These are phyloP conservation scores for Collybia mongolica DNA, from an alignment of 768 basidiomycete genomes.

Conservation along the genomic window DNA sequence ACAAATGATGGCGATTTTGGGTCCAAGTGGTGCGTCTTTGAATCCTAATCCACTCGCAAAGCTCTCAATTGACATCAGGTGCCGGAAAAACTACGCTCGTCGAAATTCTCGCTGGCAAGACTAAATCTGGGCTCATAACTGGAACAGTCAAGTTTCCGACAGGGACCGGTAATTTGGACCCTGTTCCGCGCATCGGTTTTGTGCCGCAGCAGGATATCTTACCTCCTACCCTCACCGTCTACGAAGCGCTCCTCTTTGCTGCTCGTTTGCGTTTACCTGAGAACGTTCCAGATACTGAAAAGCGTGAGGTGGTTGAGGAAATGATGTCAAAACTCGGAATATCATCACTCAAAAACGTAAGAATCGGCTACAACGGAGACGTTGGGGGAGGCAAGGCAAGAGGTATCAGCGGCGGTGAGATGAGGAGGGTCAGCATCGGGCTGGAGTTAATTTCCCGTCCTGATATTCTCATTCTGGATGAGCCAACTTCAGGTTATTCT, in stretches of 20 bases:
- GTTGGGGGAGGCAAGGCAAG: slow-evolving; percentile 65
- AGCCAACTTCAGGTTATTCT: slow-evolving; percentile 64
- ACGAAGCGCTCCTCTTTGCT: slow-evolving; percentile 82
- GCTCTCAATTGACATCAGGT: slow-evolving; percentile 30
- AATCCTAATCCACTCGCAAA: not conserved
- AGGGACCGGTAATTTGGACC: slow-evolving; percentile 18
- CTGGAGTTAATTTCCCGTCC: slow-evolving; percentile 85
- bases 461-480: slow-evolving; percentile 84
- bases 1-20: slow-evolving; percentile 88
- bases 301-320: slow-evolving; percentile 61
- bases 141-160: slow-evolving; percentile 64
- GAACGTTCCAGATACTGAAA: slow-evolving; percentile 57
- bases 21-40: slow-evolving; percentile 72
- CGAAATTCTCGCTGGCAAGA: slow-evolving; percentile 84
- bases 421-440: slow-evolving; percentile 87
- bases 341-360: slow-evolving; percentile 58
- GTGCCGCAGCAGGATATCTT: slow-evolving; percentile 88
- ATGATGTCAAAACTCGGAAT: slow-evolving; percentile 82
- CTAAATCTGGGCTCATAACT: slow-evolving; percentile 66
- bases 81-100: slow-evolving; percentile 92
- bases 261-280: slow-evolving; percentile 85
- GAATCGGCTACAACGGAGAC: slow-evolving; percentile 61
- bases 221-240: slow-evolving; percentile 75
- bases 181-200: slow-evolving; percentile 67
- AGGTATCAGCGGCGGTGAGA: slow-evolving; percentile 91